These are phyloP conservation scores for Candida sanyaensis DNA, from an alignment of 1,139 yeast genomes.

Conservation along the genomic window DNA sequence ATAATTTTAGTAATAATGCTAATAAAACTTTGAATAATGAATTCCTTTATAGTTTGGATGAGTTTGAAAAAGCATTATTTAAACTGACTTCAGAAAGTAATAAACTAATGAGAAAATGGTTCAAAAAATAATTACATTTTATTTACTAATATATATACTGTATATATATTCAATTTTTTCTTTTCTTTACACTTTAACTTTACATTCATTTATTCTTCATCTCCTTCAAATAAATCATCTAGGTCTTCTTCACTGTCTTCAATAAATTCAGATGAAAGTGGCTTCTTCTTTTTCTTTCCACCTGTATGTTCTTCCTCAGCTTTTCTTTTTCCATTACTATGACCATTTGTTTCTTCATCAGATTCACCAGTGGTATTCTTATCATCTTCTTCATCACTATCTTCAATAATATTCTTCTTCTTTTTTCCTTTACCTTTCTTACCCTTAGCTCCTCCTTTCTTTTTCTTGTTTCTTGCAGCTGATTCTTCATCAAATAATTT, in stretches of 20 bases:
- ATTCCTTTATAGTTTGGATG: slow-evolving; percentile 70
- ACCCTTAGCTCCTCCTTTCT: slow-evolving; percentile 11
- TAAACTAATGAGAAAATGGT: slow-evolving; percentile 67
- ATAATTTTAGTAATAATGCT: slow-evolving; percentile 67
- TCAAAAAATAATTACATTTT: slow-evolving; percentile 18
- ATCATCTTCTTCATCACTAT: slow-evolving; percentile 29
- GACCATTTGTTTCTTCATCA: slow-evolving; percentile 18
- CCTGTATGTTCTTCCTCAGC: slow-evolving; percentile 22
- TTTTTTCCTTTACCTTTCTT: slow-evolving; percentile 19
- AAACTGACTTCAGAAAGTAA: slow-evolving; percentile 60
- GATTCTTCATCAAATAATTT: slow-evolving; percentile 30
- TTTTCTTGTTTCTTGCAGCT: slow-evolving; percentile 21
- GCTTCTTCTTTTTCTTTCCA: slow-evolving; percentile 28
- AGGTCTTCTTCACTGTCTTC: slow-evolving; percentile 57
- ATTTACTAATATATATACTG: slow-evolving; percentile 1
- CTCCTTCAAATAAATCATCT: slow-evolving; percentile 20
- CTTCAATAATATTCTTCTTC: slow-evolving; percentile 19
- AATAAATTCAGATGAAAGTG: slow-evolving; percentile 49
- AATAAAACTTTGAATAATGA: slow-evolving; percentile 43
- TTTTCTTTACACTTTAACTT: not conserved
- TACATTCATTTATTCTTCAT: slow-evolving; percentile 7
- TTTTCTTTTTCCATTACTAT: slow-evolving; percentile 19
- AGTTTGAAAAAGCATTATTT: slow-evolving; percentile 67
- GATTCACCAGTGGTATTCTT: slow-evolving; percentile 15
- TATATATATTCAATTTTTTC: no score